Base-by-base conservation (phyloP, 768 basidiomycete species). In the Candolleomyces eurysporus region DNA sequence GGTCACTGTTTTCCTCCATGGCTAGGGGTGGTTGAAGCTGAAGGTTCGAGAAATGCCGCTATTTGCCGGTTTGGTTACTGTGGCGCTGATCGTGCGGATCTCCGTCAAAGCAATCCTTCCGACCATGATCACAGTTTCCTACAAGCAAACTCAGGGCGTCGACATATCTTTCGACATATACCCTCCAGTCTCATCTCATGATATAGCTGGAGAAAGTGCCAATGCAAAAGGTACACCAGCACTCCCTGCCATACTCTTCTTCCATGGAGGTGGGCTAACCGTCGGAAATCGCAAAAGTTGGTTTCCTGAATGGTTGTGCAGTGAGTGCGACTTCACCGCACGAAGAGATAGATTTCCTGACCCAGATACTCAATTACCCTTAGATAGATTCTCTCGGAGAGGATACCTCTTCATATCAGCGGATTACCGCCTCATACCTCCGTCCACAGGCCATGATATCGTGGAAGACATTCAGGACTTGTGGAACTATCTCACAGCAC, bases 251-350 rank as follows among this genome's bases (percentile, higher is more conserved):
- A 68, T 83, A 6, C 63, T 82, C 17, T 83, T 79, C 65, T 80
- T 78, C 59, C 81, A 79, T 57, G 79, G 84, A 7, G 88, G 88
- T 3, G 87, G 86, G 8, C 70, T 90, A 36, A 80, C 83, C 0
- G 85, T 83, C 16, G 88, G 88, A 0, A 82, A 84, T 63, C 76
- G 82, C 57, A 69, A 67, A 36, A 84, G 82, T 66, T 89, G 86
- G 86, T 84, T 88, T 68, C 88, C 88, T 2, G 62, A 57, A n/a
- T 90, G 89, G 89, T 71, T 90, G 26, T 70, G 79, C 52, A 77
- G 88, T 88, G 58, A 69, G 73, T 70, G 19, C 60, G 56, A n/a
- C 3, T 51, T 58, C 59, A 51, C 61, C 31, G 22, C 31, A 17
- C 26, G 11, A 32, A 11, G 40, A 39, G 57, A 48, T 61, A 49